A percentile compares a stretch with the other conserved stretches of the same genome.
These are phyloP conservation scores for Coemansia sp. DNA, from an alignment of 192 early-diverging fungal genomes.

Conservation along the genomic window DNA sequence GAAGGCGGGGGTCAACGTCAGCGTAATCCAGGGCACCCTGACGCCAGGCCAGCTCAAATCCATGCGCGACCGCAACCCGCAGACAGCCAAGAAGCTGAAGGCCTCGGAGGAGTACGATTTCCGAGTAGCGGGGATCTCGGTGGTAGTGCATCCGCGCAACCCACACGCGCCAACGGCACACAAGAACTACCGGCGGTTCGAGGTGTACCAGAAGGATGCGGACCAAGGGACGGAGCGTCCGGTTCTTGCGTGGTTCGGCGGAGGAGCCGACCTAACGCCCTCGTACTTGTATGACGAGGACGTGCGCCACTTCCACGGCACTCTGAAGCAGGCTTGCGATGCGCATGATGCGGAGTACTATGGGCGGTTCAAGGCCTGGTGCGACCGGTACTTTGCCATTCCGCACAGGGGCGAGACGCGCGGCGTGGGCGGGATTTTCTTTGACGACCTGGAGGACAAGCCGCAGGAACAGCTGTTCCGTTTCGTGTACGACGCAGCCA, in stretches of 20 bases:
- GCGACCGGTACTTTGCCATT: constrained; percentile 91
- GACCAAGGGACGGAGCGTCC: constrained; percentile 52
- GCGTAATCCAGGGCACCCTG: constrained; percentile 82
- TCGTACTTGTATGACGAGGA: constrained; percentile 89
- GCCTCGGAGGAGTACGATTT: constrained; percentile 67
- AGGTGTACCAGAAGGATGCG: constrained; percentile 65
- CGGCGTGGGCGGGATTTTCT: constrained; percentile 97
- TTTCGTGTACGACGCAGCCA: constrained; percentile 83
- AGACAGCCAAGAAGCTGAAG: constrained; percentile 57
- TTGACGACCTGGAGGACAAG: constrained; percentile 89
- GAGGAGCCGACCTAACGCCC: constrained; percentile 94
- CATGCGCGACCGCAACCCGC: constrained; percentile 81
- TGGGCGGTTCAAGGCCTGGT: constrained; percentile 92
- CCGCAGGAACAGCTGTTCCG: constrained; percentile 73
- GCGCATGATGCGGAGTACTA: constrained; percentile 82
- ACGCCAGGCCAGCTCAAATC: constrained; percentile 74
- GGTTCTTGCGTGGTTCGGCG: constrained; percentile 92
- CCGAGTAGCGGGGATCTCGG: constrained; percentile 87
- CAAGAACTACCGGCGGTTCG: constrained; percentile 97
- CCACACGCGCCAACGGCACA: constrained; percentile 96
- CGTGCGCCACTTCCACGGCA: constrained; percentile 89
- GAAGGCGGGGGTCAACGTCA: constrained; percentile 97
- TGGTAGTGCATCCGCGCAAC: constrained; percentile 95
- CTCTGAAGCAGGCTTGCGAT: constrained; percentile 92
- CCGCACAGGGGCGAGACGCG: constrained; percentile 80